Evolutionary conservation across 257 asterid species (phyloP).

Genomic region (Nicotiana sylvestris): DNA sequence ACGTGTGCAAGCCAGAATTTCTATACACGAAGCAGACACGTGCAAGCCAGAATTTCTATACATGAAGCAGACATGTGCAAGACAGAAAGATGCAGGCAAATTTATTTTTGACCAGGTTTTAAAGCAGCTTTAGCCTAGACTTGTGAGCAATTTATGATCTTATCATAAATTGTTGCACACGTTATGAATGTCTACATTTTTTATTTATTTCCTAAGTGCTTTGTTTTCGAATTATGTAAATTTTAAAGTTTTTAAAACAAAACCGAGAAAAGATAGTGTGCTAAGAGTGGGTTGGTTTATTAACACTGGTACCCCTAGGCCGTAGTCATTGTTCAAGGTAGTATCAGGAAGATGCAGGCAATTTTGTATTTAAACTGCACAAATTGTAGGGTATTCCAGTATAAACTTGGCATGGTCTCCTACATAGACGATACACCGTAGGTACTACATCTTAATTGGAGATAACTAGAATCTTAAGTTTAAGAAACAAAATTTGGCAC

Average conservation of each 20-base stretch:
- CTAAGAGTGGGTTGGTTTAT: background rate
- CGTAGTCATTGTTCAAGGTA: background rate
- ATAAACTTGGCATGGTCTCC: background rate
- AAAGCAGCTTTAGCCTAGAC: background rate
- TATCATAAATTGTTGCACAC: background rate
- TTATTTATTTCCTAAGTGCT: background rate
- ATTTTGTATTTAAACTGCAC: background rate
- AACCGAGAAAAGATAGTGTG: background rate
- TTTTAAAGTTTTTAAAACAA: background rate
- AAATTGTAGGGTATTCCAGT: background rate
- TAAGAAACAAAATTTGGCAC: no score
- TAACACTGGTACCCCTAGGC: background rate
- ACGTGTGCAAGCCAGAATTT: background rate
- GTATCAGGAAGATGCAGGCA: background rate
- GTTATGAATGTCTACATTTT: background rate
- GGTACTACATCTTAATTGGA: background rate
- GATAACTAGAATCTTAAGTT: background rate
- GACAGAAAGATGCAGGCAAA: background rate
- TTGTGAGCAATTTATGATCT: background rate
- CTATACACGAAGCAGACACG: background rate
- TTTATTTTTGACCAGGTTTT: background rate
- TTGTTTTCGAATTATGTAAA: no score
- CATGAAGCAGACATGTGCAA: background rate
- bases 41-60: background rate
- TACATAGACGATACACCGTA: background rate